Evolutionary conservation across 2,329 filamentous ascomycete genomes (phyloP).

Genomic region (Colletotrichum sp.): DNA sequence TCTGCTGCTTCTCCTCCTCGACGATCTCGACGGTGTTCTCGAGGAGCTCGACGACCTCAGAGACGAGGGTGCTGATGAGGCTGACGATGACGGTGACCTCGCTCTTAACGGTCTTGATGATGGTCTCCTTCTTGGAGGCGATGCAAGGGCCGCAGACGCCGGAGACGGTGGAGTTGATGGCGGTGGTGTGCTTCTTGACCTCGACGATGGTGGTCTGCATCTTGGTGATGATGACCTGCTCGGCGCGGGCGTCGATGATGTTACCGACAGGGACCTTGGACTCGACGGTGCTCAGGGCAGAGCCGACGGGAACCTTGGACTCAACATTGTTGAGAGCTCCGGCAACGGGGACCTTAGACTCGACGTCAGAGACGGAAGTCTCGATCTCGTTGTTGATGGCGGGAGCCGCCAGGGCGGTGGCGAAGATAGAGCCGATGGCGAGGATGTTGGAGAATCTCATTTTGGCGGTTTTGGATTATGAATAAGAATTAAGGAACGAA

Average conservation of each 20-base stretch:
- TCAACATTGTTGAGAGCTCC: neutral
- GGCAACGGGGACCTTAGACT: neutral
- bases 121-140: neutral
- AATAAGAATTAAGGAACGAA: neutral
- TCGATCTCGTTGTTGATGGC: neutral
- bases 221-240: constrained; percentile 9
- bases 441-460: constrained; percentile 16
- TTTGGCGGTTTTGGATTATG: neutral
- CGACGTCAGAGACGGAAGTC: neutral
- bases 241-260: neutral
- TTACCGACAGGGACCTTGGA: neutral
- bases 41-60: neutral
- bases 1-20: constrained; percentile 14
- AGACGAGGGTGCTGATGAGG: neutral
- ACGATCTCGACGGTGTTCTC: constrained; percentile 1
- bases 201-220: constrained; percentile 5
- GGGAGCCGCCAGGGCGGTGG: constrained; percentile 2
- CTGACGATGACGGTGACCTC: constrained; percentile 12
- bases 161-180: constrained; percentile 14
- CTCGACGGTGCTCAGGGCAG: neutral
- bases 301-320: neutral
- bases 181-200: constrained; percentile 10
- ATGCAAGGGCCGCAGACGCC: neutral
- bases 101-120: constrained; percentile 6
- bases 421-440: constrained; percentile 9